Conservation (phyloP, 164 flowering plant species). For the Vitis rotundifolia region DNA sequence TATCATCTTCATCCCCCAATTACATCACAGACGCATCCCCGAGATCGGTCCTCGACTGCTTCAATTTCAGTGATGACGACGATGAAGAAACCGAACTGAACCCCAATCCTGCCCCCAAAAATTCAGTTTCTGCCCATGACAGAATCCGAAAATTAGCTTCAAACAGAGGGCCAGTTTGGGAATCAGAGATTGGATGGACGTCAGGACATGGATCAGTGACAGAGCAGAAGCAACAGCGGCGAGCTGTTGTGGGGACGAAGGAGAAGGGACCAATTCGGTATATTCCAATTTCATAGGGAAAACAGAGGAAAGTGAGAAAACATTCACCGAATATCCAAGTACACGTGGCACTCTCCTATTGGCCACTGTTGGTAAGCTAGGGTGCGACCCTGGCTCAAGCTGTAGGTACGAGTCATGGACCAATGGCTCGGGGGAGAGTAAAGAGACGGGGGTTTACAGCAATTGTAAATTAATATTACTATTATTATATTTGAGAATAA, state of each 20-base stretch:
- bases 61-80: conserved; percentile 32
- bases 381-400: conserved; percentile 4
- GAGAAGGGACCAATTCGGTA: conserved; percentile 29
- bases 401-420: conserved; percentile 10
- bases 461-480: conserved; percentile 7
- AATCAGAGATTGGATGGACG: conserved; percentile 57
- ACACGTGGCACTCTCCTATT: not conserved
- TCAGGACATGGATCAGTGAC: conserved; percentile 22
- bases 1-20: conserved; percentile 7
- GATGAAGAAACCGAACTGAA: conserved; percentile 2
- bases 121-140: conserved; percentile 17
- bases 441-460: not conserved
- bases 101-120: not conserved
- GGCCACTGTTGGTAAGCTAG: not conserved
- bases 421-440: conserved; percentile 10
- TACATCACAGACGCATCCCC: conserved; percentile 41
- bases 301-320: conserved; percentile 7
- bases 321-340: conserved; percentile 1
- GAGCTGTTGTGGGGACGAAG: conserved; percentile 4
- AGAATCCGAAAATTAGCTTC: conserved; percentile 50
- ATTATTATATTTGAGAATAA: conserved; percentile 6
- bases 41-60: conserved; percentile 52
- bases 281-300: conserved; percentile 3
- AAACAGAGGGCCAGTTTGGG: conserved; percentile 48
- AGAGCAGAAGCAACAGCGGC: conserved; percentile 2